A percentile compares a stretch with the other conserved stretches of the same genome.
Conservation (phyloP, 352 stramenopile species). For the Globisporangium acanthophoron region DNA sequence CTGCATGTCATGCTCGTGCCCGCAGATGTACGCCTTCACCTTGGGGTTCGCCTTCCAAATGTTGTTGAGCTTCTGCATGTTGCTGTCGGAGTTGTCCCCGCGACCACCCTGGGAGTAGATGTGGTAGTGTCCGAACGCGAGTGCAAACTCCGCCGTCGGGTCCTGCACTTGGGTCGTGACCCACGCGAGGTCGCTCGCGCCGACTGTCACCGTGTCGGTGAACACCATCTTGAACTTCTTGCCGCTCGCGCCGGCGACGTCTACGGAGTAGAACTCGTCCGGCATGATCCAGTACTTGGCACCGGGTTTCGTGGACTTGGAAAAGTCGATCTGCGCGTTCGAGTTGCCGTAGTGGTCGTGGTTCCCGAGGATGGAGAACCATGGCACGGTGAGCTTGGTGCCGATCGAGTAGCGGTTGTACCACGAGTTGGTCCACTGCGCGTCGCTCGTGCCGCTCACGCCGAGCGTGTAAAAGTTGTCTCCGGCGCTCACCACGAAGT, state of each 20-base stretch:
- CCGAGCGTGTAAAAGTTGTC: constrained; percentile 44
- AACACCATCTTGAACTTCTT: constrained; percentile 31
- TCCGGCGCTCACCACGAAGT: constrained; percentile 31
- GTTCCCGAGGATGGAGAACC: constrained; percentile 37
- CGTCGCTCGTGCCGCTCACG: constrained; percentile 23
- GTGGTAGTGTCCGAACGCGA: constrained; percentile 28
- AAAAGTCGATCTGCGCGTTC: constrained; percentile 28
- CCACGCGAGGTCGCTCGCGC: constrained; percentile 20
- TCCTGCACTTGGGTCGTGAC: constrained; percentile 19
- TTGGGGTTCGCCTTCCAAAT: constrained; percentile 19
- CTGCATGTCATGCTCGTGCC: constrained; percentile 44
- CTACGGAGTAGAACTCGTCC: constrained; percentile 28
- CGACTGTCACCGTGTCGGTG: constrained; percentile 27
- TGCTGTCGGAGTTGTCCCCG: constrained; percentile 23
- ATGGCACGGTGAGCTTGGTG: constrained; percentile 30
- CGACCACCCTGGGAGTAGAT: constrained; percentile 24
- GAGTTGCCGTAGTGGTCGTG: constrained; percentile 36
- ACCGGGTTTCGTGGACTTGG: constrained; percentile 12
- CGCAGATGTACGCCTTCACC: constrained; percentile 32
- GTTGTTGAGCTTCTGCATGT: constrained; percentile 20
- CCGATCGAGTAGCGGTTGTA: constrained; percentile 30
- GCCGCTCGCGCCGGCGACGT: constrained; percentile 15
- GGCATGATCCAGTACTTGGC: constrained; percentile 38
- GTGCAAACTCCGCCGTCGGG: constrained; percentile 9
- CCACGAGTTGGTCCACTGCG: constrained; percentile 28